These are phyloP conservation scores for Scenedesmus sp. DNA, from an alignment of 163 green algal genomes.

Conservation along the genomic window DNA sequence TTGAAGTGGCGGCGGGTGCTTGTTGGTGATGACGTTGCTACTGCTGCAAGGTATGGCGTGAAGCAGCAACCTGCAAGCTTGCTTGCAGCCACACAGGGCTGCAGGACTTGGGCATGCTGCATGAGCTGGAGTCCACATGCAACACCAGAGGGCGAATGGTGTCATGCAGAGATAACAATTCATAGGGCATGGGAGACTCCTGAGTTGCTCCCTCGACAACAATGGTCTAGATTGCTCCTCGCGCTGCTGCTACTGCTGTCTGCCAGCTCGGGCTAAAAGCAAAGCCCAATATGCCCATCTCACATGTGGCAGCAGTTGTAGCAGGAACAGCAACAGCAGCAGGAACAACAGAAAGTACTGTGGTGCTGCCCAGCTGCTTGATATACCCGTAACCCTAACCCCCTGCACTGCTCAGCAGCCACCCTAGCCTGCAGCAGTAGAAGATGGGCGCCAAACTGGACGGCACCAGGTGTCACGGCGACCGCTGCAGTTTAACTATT, in stretches of 20 bases:
- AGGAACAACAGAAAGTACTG: background rate
- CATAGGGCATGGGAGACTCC: too few relatives aligned
- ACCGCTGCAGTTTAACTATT: background rate
- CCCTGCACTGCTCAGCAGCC: background rate
- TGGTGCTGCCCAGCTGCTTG: background rate
- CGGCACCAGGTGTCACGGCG: background rate
- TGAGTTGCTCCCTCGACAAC: background rate
- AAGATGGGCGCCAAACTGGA: background rate
- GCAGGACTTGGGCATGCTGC: background rate
- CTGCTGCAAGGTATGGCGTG: background rate
- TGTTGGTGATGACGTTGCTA: background rate
- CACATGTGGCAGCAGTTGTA: background rate
- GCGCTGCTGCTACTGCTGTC: background rate
- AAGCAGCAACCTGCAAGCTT: background rate
- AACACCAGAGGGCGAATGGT: too few relatives aligned
- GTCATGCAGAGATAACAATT: too few relatives aligned
- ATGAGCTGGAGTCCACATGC: too few relatives aligned
- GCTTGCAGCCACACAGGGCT: background rate
- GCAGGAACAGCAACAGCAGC: background rate
- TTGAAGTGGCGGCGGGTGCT: constrained; percentile 92
- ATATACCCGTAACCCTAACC: background rate
- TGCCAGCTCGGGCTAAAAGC: background rate
- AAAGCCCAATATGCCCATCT: background rate
- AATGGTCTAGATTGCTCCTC: background rate
- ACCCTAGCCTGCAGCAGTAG: background rate